A percentile compares a stretch with the other conserved stretches of the same genome.
These are phyloP conservation scores for Cicer bijugum DNA, from an alignment of 306 rosid genomes.

Conservation along the genomic window DNA sequence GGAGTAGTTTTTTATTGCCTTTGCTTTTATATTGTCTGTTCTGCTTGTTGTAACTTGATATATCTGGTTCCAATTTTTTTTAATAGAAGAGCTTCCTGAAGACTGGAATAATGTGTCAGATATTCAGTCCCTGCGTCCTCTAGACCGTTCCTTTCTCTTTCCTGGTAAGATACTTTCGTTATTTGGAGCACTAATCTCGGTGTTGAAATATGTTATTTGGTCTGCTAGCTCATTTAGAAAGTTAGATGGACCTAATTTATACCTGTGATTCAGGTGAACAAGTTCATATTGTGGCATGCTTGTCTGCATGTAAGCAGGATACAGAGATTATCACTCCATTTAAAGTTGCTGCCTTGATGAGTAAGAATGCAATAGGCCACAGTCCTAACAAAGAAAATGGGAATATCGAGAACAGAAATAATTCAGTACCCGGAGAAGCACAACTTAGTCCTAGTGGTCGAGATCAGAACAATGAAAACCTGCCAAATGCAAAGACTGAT, in stretches of 20 bases:
- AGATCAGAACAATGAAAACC: conserved; percentile 55
- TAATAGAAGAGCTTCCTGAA: conserved; percentile 76
- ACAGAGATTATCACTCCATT: conserved; percentile 91
- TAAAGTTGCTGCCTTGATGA: conserved; percentile 92
- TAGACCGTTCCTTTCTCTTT: conserved; percentile 90
- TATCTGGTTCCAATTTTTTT: conserved; percentile 40
- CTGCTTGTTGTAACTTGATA: conserved; percentile 27
- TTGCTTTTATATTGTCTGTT: conserved; percentile 29
- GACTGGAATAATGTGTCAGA: conserved; percentile 76
- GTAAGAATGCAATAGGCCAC: conserved; percentile 69
- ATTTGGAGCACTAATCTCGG: conserved; percentile 28
- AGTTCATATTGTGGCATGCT: conserved; percentile 83
- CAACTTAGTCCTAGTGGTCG: conserved; percentile 50
- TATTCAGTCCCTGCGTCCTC: conserved; percentile 61
- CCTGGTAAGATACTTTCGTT: conserved; percentile 69
- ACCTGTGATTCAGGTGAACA: conserved; percentile 78
- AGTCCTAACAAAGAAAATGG: conserved; percentile 69
- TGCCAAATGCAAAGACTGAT: conserved; percentile 43
- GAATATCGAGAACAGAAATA: conserved; percentile 50
- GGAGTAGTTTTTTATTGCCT: neutral
- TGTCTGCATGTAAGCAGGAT: conserved; percentile 82
- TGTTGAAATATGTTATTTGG: conserved; percentile 41
- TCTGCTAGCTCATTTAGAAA: conserved; percentile 22
- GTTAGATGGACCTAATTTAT: conserved; percentile 46
- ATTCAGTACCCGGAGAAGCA: conserved; percentile 49